Evolutionary conservation across 805 yeast species (phyloP).

Genomic region (Wickerhamomyces strasburgensis): DNA sequence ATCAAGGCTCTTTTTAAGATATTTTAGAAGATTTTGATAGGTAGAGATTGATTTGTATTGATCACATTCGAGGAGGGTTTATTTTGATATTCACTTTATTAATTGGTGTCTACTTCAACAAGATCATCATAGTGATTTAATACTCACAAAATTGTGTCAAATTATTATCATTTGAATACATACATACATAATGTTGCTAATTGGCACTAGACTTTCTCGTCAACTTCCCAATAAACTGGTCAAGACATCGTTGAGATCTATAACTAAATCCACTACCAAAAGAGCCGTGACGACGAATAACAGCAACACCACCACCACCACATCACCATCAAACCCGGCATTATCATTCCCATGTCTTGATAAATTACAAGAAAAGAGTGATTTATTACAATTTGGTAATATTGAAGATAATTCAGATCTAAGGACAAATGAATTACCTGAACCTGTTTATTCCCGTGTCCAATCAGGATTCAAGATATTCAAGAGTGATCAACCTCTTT

Average conservation of each 20-base stretch:
- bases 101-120: too few species aligned
- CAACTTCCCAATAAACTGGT: slow-evolving; percentile 1
- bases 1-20: not conserved
- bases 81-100: too few species aligned
- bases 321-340: slow-evolving; percentile 15
- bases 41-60: not conserved
- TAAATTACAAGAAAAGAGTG: slow-evolving; percentile 55
- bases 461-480: slow-evolving; percentile 62
- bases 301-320: not conserved
- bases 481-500: slow-evolving; percentile 51
- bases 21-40: not conserved
- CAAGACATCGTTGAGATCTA: slow-evolving; percentile 2
- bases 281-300: slow-evolving; percentile 5
- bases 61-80: too few species aligned
- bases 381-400: slow-evolving; percentile 16
- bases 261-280: slow-evolving; percentile 8
- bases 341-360: slow-evolving; percentile 78
- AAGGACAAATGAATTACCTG: slow-evolving; percentile 56
- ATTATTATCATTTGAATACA: too few species aligned
- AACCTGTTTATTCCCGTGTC: slow-evolving; percentile 74
- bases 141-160: too few species aligned
- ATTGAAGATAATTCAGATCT: slow-evolving; percentile 9
- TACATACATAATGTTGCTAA: not conserved
- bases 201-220: not conserved
- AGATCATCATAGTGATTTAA: too few species aligned